Evolutionary conservation across 2,329 filamentous ascomycete species (phyloP).

Genomic region (Nothophoma quercina): DNA sequence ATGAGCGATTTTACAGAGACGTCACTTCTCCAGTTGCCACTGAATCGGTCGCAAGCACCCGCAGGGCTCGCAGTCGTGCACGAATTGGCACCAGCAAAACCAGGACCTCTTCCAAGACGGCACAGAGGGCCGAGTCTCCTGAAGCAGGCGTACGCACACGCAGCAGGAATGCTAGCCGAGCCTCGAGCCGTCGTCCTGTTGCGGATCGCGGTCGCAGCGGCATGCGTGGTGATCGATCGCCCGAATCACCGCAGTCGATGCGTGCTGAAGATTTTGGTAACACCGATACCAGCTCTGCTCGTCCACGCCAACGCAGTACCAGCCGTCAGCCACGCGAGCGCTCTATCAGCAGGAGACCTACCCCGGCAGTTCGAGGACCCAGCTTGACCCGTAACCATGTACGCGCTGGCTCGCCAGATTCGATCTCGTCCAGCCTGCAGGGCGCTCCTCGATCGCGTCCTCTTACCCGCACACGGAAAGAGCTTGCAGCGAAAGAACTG

Average conservation of each 20-base stretch:
- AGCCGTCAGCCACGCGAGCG: constrained; percentile 58
- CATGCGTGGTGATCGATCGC: constrained; percentile 66
- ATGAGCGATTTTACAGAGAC: constrained; percentile 57
- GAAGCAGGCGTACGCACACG: constrained; percentile 36
- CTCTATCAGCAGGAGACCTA: constrained; percentile 45
- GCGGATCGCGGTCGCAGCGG: constrained; percentile 47
- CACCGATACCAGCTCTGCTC: constrained; percentile 69
- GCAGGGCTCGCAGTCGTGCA: constrained; percentile 44
- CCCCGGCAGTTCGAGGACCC: constrained; percentile 38
- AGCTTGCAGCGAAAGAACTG: constrained; percentile 74
- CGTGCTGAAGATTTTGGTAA: constrained; percentile 65
- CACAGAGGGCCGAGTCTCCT: constrained; percentile 46
- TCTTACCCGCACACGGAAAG: constrained; percentile 51
- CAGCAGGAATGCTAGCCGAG: constrained; percentile 43
- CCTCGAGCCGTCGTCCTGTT: constrained; percentile 45
- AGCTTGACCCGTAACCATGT: constrained; percentile 45
- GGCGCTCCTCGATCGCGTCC: constrained; percentile 34
- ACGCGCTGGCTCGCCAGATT: constrained; percentile 47
- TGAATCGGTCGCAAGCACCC: constrained; percentile 48
- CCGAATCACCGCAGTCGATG: constrained; percentile 82
- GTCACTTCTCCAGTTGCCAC: constrained; percentile 47
- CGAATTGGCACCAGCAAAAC: constrained; percentile 42
- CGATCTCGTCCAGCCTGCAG: constrained; percentile 42
- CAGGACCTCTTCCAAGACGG: constrained; percentile 47
- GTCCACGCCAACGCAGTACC: constrained; percentile 60